phyloP scores from a whole-genome alignment of 1,139 yeast genomes.

The Schwanniomyces etchellsii region DNA sequence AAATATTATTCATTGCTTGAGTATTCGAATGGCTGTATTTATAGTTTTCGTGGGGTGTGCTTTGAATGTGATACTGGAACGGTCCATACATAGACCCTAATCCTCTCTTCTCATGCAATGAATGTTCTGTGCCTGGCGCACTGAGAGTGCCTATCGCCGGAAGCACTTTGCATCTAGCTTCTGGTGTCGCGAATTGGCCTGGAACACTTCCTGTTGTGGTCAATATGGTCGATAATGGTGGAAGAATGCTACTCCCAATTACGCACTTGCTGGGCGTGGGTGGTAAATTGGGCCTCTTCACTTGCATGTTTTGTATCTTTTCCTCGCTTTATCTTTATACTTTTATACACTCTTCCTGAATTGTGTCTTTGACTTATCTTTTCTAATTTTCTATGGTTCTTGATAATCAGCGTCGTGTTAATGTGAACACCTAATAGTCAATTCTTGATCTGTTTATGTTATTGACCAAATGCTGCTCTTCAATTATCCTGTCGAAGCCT shows the following conservation, averaged over 20 bases:
- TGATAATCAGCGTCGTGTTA: too few species aligned
- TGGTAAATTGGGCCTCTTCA: constrained; percentile 23
- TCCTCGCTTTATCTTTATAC: too few species aligned
- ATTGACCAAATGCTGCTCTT: too few species aligned
- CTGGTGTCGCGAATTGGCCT: constrained; percentile 11
- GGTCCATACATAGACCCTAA: constrained; percentile 4
- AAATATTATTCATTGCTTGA: background rate
- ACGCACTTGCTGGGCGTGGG: constrained; percentile 18
- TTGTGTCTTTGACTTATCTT: too few species aligned
- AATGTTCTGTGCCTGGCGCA: constrained; percentile 9
- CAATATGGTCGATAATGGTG: constrained; percentile 37
- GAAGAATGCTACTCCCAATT: constrained; percentile 23
- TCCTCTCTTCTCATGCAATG: constrained; percentile 1
- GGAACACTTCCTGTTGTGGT: constrained; percentile 8
- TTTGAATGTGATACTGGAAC: constrained; percentile 5
- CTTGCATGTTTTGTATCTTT: background rate
- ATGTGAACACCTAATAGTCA: too few species aligned
- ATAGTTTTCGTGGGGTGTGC: constrained; percentile 4
- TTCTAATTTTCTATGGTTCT: too few species aligned
- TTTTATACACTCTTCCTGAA: too few species aligned
- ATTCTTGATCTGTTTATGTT: too few species aligned
- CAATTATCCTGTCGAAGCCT: too few species aligned
- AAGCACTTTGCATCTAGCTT: constrained; percentile 3
- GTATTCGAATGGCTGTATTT: constrained; percentile 3
- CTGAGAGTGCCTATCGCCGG: constrained; percentile 22